Evolutionary conservation across 441 rosid genomes (phyloP).

Genomic region (Corymbia calophylla): DNA sequence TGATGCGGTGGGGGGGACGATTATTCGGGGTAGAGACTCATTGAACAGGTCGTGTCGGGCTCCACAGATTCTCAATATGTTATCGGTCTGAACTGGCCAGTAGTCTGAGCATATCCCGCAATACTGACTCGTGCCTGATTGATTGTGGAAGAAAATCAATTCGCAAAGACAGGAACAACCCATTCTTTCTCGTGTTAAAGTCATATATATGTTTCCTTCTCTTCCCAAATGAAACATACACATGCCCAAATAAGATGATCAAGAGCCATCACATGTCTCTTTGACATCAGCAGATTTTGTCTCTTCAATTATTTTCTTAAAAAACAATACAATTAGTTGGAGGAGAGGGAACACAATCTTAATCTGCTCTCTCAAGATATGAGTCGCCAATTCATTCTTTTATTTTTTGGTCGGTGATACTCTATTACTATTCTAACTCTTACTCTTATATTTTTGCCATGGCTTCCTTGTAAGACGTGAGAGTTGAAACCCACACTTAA

Average conservation of each 20-base stretch:
- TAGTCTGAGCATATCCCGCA: rapidly evolving
- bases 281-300: neutral
- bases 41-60: neutral
- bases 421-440: no score
- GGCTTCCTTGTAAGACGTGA: no score
- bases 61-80: neutral
- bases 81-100: neutral
- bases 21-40: neutral
- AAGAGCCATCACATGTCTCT: neutral
- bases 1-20: neutral
- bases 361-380: neutral
- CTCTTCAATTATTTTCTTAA: neutral
- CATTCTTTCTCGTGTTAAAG: neutral
- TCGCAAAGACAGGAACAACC: neutral
- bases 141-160: neutral
- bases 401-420: no score
- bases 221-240: neutral
- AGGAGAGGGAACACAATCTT: neutral
- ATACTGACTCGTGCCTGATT: neutral
- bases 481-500: no score
- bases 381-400: neutral
- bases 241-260: neutral
- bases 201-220: neutral
- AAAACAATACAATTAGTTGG: neutral
- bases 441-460: no score